A percentile compares a stretch with the other conserved stretches of the same genome.
These are phyloP conservation scores for Vararia minispora DNA, from an alignment of 768 basidiomycete species.

Conservation along the genomic window DNA sequence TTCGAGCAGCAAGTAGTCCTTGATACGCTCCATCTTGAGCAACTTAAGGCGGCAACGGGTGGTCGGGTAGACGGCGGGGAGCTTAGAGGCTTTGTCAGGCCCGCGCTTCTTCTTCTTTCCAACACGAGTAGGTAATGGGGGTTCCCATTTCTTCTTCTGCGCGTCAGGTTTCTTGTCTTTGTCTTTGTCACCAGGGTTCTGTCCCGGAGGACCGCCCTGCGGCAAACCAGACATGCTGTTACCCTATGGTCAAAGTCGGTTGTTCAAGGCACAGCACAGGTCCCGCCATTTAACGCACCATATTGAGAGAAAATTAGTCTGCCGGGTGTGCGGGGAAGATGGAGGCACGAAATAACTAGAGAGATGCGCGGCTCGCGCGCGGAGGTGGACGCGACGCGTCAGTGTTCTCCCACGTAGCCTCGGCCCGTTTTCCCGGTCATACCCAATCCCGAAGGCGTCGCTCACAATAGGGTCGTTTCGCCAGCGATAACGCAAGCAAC, in stretches of 20 bases:
- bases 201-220: constrained; percentile 22
- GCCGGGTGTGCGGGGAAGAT: too few species aligned
- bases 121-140: constrained; percentile 91
- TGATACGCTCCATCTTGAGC: constrained; percentile 95
- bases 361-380: constrained; percentile 4
- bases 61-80: constrained; percentile 88
- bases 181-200: constrained; percentile 25
- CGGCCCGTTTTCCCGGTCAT: too few species aligned
- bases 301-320: neutral
- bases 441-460: too few species aligned
- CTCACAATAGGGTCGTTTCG: too few species aligned
- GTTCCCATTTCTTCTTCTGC: constrained; percentile 94
- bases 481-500: too few species aligned
- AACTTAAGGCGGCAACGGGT: constrained; percentile 92
- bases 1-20: constrained; percentile 93
- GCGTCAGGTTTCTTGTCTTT: constrained; percentile 37
- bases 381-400: constrained; percentile 24
- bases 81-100: constrained; percentile 83
- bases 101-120: constrained; percentile 94
- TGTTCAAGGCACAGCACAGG: too few species aligned
- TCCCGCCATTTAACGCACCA: neutral
- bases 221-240: constrained; percentile 58
- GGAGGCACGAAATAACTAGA: too few species aligned
- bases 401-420: constrained; percentile 17
- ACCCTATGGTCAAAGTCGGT: too few species aligned